phyloP scores from a whole-genome alignment of 2,329 filamentous ascomycete genomes.

The Gremmenia infestans region DNA sequence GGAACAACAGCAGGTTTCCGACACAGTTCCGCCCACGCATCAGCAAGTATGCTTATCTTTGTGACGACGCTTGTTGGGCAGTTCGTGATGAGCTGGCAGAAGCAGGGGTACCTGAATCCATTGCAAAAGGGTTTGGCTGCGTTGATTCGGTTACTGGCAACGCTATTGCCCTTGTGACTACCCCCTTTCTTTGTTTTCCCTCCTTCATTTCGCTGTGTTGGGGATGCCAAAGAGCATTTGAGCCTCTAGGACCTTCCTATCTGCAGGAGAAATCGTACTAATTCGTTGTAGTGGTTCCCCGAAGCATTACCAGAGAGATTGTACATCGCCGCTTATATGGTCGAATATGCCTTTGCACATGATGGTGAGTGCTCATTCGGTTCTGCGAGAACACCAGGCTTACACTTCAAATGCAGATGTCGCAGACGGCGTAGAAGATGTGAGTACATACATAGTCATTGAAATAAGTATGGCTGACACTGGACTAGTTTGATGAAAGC shows the following conservation, averaged over 20 bases:
- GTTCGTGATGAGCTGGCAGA: background rate
- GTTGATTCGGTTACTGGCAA: background rate
- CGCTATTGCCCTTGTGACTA: background rate
- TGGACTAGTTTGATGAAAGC: background rate
- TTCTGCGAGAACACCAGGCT: background rate
- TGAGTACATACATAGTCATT: background rate
- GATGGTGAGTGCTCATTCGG: background rate
- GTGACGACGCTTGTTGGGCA: background rate
- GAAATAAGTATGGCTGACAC: background rate
- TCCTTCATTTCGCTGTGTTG: no score
- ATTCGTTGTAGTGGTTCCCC: background rate
- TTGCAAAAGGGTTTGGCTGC: background rate
- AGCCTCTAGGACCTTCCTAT: no score
- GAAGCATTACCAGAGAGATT: background rate
- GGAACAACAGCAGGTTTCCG: background rate
- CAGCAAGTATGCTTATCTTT: background rate
- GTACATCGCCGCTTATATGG: background rate
- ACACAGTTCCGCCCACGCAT: background rate
- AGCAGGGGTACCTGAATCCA: background rate
- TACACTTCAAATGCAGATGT: background rate
- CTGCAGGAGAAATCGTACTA: no score
- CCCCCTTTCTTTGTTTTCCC: no score
- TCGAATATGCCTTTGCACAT: background rate
- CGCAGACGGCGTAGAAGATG: background rate
- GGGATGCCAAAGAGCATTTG: no score